A percentile compares a stretch with the other conserved stretches of the same genome.
phyloP scores from a whole-genome alignment of 192 early-diverging fungal species.

The Linnemannia zychae region DNA sequence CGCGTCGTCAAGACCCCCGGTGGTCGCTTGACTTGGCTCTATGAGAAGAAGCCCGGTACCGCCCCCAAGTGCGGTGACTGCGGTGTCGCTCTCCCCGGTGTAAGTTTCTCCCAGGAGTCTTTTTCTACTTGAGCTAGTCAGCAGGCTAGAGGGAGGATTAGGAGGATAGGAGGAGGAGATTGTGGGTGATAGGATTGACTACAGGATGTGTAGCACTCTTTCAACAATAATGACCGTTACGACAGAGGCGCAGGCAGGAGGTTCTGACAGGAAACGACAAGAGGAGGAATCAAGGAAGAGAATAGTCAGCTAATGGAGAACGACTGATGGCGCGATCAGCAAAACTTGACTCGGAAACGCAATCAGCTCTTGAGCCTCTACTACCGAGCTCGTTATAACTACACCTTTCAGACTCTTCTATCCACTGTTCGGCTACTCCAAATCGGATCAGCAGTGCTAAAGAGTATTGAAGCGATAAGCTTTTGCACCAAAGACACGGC shows the following conservation, averaged over 20 bases:
- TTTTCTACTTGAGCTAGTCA: not conserved
- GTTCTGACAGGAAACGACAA: not conserved
- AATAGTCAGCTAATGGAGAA: not conserved
- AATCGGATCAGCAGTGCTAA: no score
- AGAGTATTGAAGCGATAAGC: no score
- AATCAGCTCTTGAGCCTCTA: not conserved
- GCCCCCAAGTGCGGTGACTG: slow-evolving; percentile 98
- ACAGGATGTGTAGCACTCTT: not conserved
- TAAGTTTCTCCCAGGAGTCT: slow-evolving; percentile 63
- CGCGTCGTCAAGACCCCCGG: slow-evolving; percentile 92
- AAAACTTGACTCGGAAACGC: not conserved
- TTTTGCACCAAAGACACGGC: no score
- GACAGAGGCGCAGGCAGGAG: not conserved
- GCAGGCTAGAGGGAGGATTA: not conserved
- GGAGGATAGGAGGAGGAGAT: not conserved
- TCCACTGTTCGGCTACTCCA: not conserved
- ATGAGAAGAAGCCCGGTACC: slow-evolving; percentile 93
- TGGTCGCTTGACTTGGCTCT: slow-evolving; percentile 92
- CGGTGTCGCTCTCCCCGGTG: slow-evolving; percentile 89
- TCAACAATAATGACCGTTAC: not conserved
- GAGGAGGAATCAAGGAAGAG: not conserved
- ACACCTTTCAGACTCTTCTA: no score
- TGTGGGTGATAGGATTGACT: not conserved
- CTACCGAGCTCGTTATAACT: no score
- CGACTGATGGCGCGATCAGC: not conserved